These are phyloP conservation scores for Actinomucor elegans DNA, from an alignment of 371 early-diverging fungal genomes.

Conservation along the genomic window DNA sequence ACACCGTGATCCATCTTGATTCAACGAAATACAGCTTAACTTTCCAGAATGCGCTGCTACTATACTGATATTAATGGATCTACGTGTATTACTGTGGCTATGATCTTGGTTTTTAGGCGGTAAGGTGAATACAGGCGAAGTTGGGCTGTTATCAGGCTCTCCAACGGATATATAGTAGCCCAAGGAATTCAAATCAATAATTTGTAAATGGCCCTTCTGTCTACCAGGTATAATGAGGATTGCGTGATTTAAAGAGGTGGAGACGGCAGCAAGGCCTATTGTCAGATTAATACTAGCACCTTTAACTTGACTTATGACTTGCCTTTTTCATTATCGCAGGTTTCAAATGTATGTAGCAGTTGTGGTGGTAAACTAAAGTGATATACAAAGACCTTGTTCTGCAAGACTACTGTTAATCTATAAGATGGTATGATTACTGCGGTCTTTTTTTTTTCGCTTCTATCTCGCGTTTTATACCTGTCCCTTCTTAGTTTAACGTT, in stretches of 20 bases:
- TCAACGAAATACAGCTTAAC: constrained; percentile 77
- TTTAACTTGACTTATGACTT: background rate
- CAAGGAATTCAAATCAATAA: constrained; percentile 75
- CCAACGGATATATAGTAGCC: constrained; percentile 31
- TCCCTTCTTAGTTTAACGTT: constrained; percentile 80
- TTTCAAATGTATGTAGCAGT: constrained; percentile 82
- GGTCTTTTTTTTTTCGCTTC: no score
- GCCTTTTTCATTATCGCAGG: constrained; percentile 81
- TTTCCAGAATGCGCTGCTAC: constrained; percentile 85
- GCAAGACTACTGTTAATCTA: constrained; percentile 78
- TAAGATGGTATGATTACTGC: background rate
- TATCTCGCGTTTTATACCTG: no score
- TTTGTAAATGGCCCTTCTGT: constrained; percentile 84
- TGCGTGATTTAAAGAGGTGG: constrained; percentile 59
- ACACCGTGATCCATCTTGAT: constrained; percentile 73
- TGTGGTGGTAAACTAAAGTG: constrained; percentile 70
- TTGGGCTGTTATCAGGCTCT: background rate
- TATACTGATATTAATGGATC: constrained; percentile 68
- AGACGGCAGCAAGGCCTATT: constrained; percentile 65
- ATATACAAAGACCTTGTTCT: constrained; percentile 85
- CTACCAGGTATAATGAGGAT: constrained; percentile 77
- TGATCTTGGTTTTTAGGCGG: constrained; percentile 3
- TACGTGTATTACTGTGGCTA: constrained; percentile 9
- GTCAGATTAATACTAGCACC: background rate
- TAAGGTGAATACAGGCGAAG: constrained; percentile 8